Conservation (phyloP, 2,329 filamentous ascomycete species). For the Mycosphaerella sp. region DNA sequence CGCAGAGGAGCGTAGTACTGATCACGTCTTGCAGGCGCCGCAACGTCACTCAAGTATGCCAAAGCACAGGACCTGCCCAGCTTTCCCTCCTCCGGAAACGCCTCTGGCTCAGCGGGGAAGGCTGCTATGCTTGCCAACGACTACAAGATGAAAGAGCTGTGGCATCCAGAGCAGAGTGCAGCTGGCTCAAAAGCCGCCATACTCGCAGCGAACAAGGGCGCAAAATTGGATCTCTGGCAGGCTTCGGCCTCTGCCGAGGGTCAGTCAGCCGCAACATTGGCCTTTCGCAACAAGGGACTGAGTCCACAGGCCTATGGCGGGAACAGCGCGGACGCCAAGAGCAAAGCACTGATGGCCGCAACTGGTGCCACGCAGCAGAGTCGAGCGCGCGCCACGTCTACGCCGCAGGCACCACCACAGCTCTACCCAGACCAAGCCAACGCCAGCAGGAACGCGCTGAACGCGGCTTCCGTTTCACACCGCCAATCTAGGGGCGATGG, state of each 20-base stretch:
- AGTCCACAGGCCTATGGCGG: slow-evolving; percentile 44
- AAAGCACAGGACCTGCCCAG: slow-evolving; percentile 67
- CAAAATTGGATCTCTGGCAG: slow-evolving; percentile 48
- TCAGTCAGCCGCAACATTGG: slow-evolving; percentile 63
- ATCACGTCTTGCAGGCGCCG: slow-evolving; percentile 45
- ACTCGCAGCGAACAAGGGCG: slow-evolving; percentile 53
- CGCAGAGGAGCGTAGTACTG: not conserved
- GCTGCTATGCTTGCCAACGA: slow-evolving; percentile 56
- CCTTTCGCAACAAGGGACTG: slow-evolving; percentile 52
- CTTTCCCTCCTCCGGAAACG: slow-evolving; percentile 67
- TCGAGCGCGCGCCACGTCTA: slow-evolving; percentile 60
- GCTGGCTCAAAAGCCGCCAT: slow-evolving; percentile 70
- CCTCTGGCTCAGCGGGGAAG: slow-evolving; percentile 56
- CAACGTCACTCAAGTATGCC: slow-evolving; percentile 63
- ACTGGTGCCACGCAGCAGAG: slow-evolving; percentile 64
- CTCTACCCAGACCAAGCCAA: slow-evolving; percentile 54
- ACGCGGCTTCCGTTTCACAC: slow-evolving; percentile 64
- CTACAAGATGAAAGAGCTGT: slow-evolving; percentile 55
- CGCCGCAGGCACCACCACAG: slow-evolving; percentile 40
- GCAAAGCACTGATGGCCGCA: slow-evolving; percentile 67
- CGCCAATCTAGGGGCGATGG: slow-evolving; percentile 41
- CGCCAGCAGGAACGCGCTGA: slow-evolving; percentile 62
- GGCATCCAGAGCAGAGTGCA: slow-evolving; percentile 58
- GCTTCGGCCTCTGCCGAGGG: slow-evolving; percentile 49
- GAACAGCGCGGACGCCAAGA: slow-evolving; percentile 48